Percentiles rank a stretch among this genome's conserved stretches.
These are phyloP conservation scores for Penicillium sp. DNA, from an alignment of 2,329 filamentous ascomycete genomes.

Conservation along the genomic window DNA sequence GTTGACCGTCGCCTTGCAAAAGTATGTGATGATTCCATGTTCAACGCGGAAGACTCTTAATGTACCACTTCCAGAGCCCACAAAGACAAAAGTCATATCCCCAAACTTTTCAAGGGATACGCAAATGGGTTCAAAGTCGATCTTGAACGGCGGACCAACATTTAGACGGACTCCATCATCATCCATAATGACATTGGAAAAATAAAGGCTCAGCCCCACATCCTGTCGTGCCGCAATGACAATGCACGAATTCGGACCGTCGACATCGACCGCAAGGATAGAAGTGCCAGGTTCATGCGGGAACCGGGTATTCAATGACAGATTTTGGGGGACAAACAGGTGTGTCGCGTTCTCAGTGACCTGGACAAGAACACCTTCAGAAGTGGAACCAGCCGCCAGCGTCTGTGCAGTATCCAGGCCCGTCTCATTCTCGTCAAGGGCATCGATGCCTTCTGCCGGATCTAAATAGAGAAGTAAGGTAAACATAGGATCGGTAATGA, in stretches of 20 bases:
- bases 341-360: slow-evolving; percentile 41
- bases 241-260: slow-evolving; percentile 29
- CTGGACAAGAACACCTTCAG: slow-evolving; percentile 40
- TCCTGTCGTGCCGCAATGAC: slow-evolving; percentile 27
- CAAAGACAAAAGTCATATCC: slow-evolving; percentile 32
- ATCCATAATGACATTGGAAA: slow-evolving; percentile 23
- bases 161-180: slow-evolving; percentile 20
- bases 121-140: slow-evolving; percentile 39
- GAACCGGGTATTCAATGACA: slow-evolving; percentile 20
- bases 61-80: slow-evolving; percentile 41
- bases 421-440: slow-evolving; percentile 38
- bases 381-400: slow-evolving; percentile 42
- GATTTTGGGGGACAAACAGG: slow-evolving; percentile 26
- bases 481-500: slow-evolving; percentile 44
- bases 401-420: slow-evolving; percentile 46
- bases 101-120: slow-evolving; percentile 32
- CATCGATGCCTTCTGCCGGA: slow-evolving; percentile 39
- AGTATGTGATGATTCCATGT: slow-evolving; percentile 19
- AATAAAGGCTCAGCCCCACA: slow-evolving; percentile 28
- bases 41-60: slow-evolving; percentile 33
- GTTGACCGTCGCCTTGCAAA: slow-evolving; percentile 26
- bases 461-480: slow-evolving; percentile 41
- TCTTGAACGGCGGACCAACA: slow-evolving; percentile 20
- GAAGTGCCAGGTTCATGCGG: slow-evolving; percentile 23
- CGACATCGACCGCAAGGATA: slow-evolving; percentile 33